These are phyloP conservation scores for Rhodotorula paludigena DNA, from an alignment of 768 basidiomycete genomes.

Conservation along the genomic window DNA sequence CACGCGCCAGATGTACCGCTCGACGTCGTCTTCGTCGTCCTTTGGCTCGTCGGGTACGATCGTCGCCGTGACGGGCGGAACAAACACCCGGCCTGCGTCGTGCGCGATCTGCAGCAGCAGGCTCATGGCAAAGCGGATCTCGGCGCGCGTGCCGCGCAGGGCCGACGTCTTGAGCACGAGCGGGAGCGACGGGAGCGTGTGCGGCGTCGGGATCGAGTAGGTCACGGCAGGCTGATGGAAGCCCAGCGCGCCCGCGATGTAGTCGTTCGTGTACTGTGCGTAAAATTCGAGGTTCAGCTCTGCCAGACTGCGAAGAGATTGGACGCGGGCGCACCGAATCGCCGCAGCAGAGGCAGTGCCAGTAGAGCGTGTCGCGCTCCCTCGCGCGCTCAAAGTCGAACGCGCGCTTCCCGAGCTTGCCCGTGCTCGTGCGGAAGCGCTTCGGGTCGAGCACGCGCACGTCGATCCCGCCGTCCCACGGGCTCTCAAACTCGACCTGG, in stretches of 20 bases:
- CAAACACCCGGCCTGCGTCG: conserved; percentile 3
- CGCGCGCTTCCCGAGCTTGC: neutral
- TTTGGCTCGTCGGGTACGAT: neutral
- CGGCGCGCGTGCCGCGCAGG: conserved; percentile 4
- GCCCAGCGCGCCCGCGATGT: conserved; percentile 22
- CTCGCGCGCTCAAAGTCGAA: neutral
- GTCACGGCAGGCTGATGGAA: conserved; percentile 10
- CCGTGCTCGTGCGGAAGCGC: conserved; percentile 6
- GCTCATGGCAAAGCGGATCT: conserved; percentile 1
- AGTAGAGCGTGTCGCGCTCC: neutral
- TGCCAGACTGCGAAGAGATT: too few species aligned
- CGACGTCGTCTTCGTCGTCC: neutral
- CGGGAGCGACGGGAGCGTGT: neutral
- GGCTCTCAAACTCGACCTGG: conserved; percentile 12
- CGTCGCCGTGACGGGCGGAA: conserved; percentile 9
- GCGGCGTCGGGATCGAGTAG: neutral
- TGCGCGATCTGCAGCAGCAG: conserved; percentile 19
- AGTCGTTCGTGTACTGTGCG: conserved; percentile 11
- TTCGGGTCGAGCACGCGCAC: conserved; percentile 3
- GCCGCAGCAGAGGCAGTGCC: conserved; percentile 15
- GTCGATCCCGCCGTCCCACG: conserved; percentile 27
- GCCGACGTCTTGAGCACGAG: conserved; percentile 2
- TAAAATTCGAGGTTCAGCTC: too few species aligned
- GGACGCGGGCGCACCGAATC: conserved; percentile 13
- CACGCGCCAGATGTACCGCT: conserved; percentile 13